Evolutionary conservation across 2,329 filamentous ascomycete genomes (phyloP).

Genomic region (Stagonosporopsis rhizophila): DNA sequence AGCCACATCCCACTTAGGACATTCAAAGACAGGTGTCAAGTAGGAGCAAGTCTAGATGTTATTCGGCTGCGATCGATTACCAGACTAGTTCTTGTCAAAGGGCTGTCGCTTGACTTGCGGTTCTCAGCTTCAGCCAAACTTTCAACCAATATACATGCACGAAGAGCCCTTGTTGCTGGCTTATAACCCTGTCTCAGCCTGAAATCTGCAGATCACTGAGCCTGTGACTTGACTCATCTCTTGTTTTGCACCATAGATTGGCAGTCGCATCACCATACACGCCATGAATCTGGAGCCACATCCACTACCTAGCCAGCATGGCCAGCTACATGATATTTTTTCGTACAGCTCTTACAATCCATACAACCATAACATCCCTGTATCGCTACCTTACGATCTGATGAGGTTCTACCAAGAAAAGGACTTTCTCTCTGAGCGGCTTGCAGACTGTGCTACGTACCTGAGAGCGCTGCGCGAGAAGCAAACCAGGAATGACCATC

Average conservation of each 20-base stretch:
- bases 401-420: slow-evolving; percentile 31
- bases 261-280: background rate
- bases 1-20: background rate
- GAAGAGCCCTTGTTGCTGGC: background rate
- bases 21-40: background rate
- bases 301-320: background rate
- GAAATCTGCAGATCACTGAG: background rate
- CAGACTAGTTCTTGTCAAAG: slow-evolving; percentile 3
- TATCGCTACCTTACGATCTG: background rate
- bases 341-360: background rate
- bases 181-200: slow-evolving; percentile 14
- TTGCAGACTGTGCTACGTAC: slow-evolving; percentile 43
- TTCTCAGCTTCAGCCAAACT: background rate
- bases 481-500: slow-evolving; percentile 35
- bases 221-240: background rate
- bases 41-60: slow-evolving; percentile 9
- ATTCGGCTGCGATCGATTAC: background rate
- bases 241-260: background rate
- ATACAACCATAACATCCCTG: background rate
- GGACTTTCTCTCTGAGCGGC: slow-evolving; percentile 33
- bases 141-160: background rate
- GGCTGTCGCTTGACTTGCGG: slow-evolving; percentile 1
- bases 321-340: background rate
- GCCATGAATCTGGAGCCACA: slow-evolving; percentile 2
- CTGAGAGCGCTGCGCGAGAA: slow-evolving; percentile 43